phyloP scores from a whole-genome alignment of 345 rosid genomes.

The Cochlearia excelsa region DNA sequence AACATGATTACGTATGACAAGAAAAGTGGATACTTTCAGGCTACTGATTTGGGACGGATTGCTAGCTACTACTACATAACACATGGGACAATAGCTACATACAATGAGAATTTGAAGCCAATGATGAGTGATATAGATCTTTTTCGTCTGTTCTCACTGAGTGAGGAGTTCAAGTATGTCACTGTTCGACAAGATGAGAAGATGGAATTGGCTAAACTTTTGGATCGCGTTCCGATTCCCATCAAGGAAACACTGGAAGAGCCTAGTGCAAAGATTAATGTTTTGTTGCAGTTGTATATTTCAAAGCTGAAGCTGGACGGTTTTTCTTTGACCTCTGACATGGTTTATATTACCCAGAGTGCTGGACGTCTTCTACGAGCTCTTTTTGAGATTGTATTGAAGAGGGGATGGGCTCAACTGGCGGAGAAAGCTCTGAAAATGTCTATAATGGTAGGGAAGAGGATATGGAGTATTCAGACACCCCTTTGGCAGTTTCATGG shows the following conservation, averaged over 20 bases:
- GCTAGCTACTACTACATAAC: constrained; percentile 84
- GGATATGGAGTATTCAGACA: constrained; percentile 94
- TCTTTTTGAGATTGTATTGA: constrained; percentile 76
- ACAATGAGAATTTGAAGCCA: constrained; percentile 79
- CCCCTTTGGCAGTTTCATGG: constrained; percentile 78
- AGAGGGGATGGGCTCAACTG: constrained; percentile 84
- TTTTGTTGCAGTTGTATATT: constrained; percentile 80
- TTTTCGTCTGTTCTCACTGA: constrained; percentile 69
- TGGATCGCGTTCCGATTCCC: constrained; percentile 82
- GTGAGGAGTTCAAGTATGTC: constrained; percentile 89
- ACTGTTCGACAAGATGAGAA: constrained; percentile 92
- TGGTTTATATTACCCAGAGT: constrained; percentile 87
- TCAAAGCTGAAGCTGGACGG: constrained; percentile 90
- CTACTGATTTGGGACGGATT: constrained; percentile 87
- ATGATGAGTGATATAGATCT: constrained; percentile 87
- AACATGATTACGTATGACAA: constrained; percentile 80
- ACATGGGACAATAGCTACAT: constrained; percentile 81
- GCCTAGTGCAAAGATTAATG: constrained; percentile 89
- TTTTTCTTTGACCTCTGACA: constrained; percentile 77
- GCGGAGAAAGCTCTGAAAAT: constrained; percentile 80
- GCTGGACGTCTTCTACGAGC: constrained; percentile 88
- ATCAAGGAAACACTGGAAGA: constrained; percentile 85
- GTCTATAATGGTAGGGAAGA: constrained; percentile 79
- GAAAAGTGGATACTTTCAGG: constrained; percentile 87
- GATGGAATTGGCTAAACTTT: constrained; percentile 85